Evolutionary conservation across 345 rosid genomes (phyloP), one percentile per base, ranked within the genome.

Genomic region (Salix dunnii): DNA sequence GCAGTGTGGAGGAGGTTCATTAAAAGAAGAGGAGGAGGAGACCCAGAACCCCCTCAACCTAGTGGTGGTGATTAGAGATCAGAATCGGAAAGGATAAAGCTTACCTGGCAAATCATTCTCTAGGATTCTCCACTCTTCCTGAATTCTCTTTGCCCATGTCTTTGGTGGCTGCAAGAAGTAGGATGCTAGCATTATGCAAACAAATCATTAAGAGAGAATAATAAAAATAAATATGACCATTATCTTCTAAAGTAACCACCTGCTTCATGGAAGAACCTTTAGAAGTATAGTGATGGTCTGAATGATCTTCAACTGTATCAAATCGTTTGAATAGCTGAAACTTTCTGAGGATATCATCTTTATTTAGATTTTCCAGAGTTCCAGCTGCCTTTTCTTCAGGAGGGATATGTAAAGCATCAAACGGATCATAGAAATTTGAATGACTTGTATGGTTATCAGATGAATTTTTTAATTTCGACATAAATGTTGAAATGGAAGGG

Each of bases 31-130:
- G 25, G 11, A 58, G 23, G 23, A 9, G 4, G 5, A 2, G 0
- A 9, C 14, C 28, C 6, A 23, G 7, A 23, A 53, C 20, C 60
- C n/a, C 7, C 28, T 58, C 62, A 23, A 58, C 7, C 62, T 58
- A n/a, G 13, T 25, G 11, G 11, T 58, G 1, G 28, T 23, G 11
- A 58, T 10, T 58, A 64, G 7, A 30, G 68, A 64, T 28, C n/a
- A 35, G 28, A 79, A 67, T 55, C 35, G 10, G 14, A 73, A 68
- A 35, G 66, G 30, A 31, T 38, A 33, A 72, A 53, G 78, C 75
- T 46, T 65, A 91, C 99, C 97, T 49, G 99, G 97, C 88, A 95
- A 87, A 85, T 93, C 96, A 71, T 91, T 88, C 85, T 90, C 92
- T 71, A 93, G 88, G 68, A 87, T 90, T 84, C 46, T 89, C 99